Evolutionary conservation across 2,329 filamentous ascomycete genomes (phyloP), one percentile per base, ranked within the genome.

Genomic region (Phialocephala subalpina): DNA sequence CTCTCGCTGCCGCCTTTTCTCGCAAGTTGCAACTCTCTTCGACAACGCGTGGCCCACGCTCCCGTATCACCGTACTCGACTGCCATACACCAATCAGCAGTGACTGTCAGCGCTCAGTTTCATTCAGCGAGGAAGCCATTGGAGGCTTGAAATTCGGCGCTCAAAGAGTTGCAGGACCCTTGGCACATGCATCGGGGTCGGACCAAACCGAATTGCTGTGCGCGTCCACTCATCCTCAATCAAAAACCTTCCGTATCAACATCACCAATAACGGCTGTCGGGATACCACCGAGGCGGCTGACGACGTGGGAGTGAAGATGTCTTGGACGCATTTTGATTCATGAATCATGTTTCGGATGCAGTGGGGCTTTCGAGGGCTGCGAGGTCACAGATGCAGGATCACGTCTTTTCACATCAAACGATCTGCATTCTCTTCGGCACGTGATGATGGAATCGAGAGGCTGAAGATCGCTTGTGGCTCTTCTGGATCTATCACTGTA

Each of bases 401-500:
- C 25, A 33, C 25, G 18, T 53, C 25, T 14, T 53, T 53, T 27
- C 14, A 12, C 45, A 49, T 22, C n/a, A 22, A n/a, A 25, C 6
- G 22, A 29, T 53, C n/a, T 7, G 36, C 29, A n/a, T 5, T 2
- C 7, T 57, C 9, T 22, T 36, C 29, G 1, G 38, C 59, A 68
- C 66, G 58, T 63, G 64, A 69, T 27, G 49, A 62, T 40, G 62
- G 64, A 11, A 47, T 58, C 12, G 60, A 74, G 61, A 70, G 45
- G 6, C 65, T 69, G 11, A 59, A 69, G 20, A 61, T 76, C 7
- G 64, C 56, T 29, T 74, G 70, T 69, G 74, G 73, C 33, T 72
- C 70, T 40, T 68, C 73, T 22, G 73, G 74, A 11, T 59, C 60
- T 20, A 69, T 76, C 49, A 72, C 67, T 42, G 63, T 75, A 9